Conservation (phyloP, 116 monocot species). For the Thalassia testudinum region DNA sequence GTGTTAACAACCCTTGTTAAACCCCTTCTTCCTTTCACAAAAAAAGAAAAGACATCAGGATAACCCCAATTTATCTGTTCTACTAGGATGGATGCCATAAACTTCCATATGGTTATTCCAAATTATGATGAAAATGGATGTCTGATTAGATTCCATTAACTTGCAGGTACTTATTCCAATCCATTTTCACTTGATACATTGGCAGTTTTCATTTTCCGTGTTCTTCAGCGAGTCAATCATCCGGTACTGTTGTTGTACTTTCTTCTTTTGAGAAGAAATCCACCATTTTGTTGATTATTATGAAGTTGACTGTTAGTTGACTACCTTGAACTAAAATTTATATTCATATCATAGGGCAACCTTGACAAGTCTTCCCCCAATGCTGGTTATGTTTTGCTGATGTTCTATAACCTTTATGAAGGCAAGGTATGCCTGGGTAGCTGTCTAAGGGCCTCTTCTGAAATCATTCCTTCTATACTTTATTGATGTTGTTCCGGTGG, state of each 20-base stretch:
- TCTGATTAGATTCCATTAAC: background rate
- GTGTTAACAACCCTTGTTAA: no score
- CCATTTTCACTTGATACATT: slow-evolving; percentile 97
- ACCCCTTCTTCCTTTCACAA: no score
- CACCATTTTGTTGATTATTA: no score
- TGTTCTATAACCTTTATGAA: slow-evolving; percentile 95
- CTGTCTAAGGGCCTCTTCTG: background rate
- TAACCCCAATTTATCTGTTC: no score
- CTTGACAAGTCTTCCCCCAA: slow-evolving; percentile 81
- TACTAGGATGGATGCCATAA: no score
- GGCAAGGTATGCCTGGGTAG: slow-evolving; percentile 61
- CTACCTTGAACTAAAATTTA: background rate
- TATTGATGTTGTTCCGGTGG: no score
- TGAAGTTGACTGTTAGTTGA: background rate
- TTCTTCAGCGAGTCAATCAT: slow-evolving; percentile 89
- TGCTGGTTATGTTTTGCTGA: slow-evolving; percentile 91
- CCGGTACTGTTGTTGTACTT: slow-evolving; percentile 34
- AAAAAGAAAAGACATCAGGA: no score
- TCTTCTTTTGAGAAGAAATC: no score
- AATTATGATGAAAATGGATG: no score
- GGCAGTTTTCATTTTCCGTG: slow-evolving; percentile 92
- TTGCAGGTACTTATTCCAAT: slow-evolving; percentile 78
- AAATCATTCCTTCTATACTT: no score
- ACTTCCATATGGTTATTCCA: no score
- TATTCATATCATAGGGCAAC: slow-evolving; percentile 48